phyloP scores from a whole-genome alignment of 495 filamentous ascomycete species.

The Aspergillus heteromorphus region DNA sequence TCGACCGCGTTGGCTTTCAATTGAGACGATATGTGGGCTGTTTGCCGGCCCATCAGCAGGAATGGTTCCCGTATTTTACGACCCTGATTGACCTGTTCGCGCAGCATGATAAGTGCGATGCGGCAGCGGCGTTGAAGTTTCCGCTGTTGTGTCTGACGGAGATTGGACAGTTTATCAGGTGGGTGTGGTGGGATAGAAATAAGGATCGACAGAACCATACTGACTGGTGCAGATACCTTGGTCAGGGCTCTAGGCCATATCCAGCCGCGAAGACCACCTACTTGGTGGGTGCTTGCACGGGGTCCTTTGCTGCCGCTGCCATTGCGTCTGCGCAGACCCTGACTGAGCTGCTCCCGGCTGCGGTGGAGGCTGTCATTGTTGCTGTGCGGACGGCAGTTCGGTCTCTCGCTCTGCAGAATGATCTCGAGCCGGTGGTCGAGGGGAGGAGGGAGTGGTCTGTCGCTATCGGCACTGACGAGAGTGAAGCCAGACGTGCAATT shows the following conservation, averaged over 20 bases:
- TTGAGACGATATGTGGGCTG: background rate
- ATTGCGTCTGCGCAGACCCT: constrained; percentile 4
- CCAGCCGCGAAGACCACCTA: background rate
- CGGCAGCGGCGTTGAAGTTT: background rate
- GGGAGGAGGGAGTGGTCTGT: background rate
- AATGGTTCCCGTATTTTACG: constrained; percentile 1
- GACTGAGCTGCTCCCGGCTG: constrained; percentile 4
- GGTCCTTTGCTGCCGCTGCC: constrained; percentile 7
- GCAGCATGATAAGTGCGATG: background rate
- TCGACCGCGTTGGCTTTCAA: background rate
- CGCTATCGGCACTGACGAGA: constrained; percentile 16
- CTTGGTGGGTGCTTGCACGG: constrained; percentile 11
- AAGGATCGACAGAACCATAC: background rate
- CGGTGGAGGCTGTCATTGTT: constrained; percentile 7
- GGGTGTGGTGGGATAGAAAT: background rate
- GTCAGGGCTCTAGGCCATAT: constrained; percentile 1
- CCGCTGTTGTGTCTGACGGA: background rate
- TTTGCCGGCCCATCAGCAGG: background rate
- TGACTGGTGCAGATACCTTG: background rate
- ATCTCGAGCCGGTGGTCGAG: background rate
- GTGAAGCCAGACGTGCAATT: constrained; percentile 19
- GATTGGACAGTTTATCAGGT: constrained; percentile 2
- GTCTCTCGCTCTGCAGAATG: constrained; percentile 2
- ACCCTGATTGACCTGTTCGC: background rate
- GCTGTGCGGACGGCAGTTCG: constrained; percentile 7